A percentile compares a stretch with the other conserved stretches of the same genome.
Conservation (phyloP, 371 early-diverging fungal species). For the Amoeboaphelidium protococcarum region DNA sequence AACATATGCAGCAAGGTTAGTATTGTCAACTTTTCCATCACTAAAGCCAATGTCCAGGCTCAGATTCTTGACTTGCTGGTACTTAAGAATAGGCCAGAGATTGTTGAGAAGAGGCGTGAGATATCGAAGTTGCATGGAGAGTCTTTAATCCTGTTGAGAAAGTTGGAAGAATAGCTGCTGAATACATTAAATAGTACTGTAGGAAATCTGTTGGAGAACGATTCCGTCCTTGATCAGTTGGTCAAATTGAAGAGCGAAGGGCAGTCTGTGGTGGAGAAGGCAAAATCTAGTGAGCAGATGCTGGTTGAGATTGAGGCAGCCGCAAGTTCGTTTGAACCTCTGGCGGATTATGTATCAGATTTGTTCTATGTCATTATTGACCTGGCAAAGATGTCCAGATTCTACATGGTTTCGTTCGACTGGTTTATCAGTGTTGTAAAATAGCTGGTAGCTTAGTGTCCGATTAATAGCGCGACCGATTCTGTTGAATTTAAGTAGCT, state of each 20-base stretch:
- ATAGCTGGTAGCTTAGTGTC: too few species aligned
- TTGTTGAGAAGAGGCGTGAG: constrained; percentile 70
- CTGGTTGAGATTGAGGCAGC: too few species aligned
- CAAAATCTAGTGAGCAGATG: too few species aligned
- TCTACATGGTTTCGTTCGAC: too few species aligned
- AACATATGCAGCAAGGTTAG: constrained; percentile 90
- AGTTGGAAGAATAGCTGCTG: constrained; percentile 73
- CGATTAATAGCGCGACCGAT: too few species aligned
- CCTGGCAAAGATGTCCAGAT: too few species aligned
- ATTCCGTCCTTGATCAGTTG: constrained; percentile 68
- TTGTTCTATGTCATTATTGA: too few species aligned
- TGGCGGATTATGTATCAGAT: too few species aligned
- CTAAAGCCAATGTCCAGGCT: constrained; percentile 73
- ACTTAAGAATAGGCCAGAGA: constrained; percentile 80
- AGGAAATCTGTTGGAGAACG: constrained; percentile 92
- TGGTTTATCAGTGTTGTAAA: too few species aligned
- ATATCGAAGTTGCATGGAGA: constrained; percentile 83
- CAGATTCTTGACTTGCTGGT: constrained; percentile 88
- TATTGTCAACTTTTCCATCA: constrained; percentile 94
- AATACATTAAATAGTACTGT: constrained; percentile 76
- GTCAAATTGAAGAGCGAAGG: constrained; percentile 83
- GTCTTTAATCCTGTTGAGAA: constrained; percentile 68
- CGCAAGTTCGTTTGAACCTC: too few species aligned
- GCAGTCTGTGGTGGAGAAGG: too few species aligned
- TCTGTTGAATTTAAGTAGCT: too few species aligned